Base-by-base conservation (phyloP, 345 rosid genomes). In the Acer campestre region DNA sequence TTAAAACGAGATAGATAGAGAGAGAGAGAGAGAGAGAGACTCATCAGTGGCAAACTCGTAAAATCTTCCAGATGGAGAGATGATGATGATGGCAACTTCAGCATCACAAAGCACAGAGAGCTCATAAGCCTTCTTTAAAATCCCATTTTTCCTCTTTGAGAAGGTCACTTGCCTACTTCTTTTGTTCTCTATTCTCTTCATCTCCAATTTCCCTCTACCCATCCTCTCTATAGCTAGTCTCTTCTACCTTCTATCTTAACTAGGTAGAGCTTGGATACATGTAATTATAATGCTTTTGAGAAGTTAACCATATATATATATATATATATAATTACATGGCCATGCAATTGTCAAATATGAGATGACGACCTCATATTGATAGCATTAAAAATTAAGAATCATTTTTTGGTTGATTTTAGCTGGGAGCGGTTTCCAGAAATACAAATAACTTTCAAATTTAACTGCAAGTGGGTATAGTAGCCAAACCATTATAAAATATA, bases 31-130 rank as follows among this genome's bases (percentile, higher is more conserved):
- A 40, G 3, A 49, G 44, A 71, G 73, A 27, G 25, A 90, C 94
- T 86, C 85, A 46, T 86, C 88, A 29, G 91, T 89, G 46, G 91
- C 85, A 68, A 85, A 90, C 68, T 89, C 91, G 82, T 82, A 79
- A 68, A 53, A 13, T 72, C 84, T 90, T 22, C 91, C 94, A 9
- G 89, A 59, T 6, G 94, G 78, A 53, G 94, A 89, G 81, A 86
- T 89, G 70, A 90, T 40, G 49, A 89, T 73, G 23, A 89, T 73
- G 72, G 85, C 86, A 31, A 90, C 82, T 80, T 90, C 94, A 76
- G 89, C 94, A 62, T 90, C 94, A 29, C 92, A 90, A 49, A 89
- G 92, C 29, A 90, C 67, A 31, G 94, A 90, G 20, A 90, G 88
- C 87, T 90, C 92, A 48, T 80, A 86, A 71, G 94, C 91, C 80